Evolutionary conservation across 164 flowering plant species (phyloP), one percentile per base, ranked within the genome.

Genomic region (Stephania cephalantha): DNA sequence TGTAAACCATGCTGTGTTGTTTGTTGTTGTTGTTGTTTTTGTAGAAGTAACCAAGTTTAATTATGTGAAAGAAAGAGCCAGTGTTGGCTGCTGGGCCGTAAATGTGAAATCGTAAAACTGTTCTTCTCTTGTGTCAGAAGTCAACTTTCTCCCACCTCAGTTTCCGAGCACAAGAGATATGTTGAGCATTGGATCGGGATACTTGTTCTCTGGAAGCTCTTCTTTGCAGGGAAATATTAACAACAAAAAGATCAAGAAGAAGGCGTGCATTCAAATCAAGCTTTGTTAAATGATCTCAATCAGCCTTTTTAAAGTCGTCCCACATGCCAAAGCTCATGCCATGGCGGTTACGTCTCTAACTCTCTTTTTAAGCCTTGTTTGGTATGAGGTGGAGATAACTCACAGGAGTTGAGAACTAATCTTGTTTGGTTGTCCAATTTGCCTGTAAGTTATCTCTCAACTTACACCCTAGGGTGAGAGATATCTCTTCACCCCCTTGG

Each of bases 291-390:
- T 35, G 42, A 64, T 45, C 12, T 44, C 35, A 73, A 65, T 35
- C 2, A 35, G 29, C 65, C 70, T 46, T 35, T 35, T 50, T 55
- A 68, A 74, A 74, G 76, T 74, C 72, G 70, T 66, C 71, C 77
- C 77, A 65, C 76, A 73, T 66, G 70, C 70, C 72, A 22, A 20
- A 53, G 77, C 77, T 75, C 77, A 75, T 52, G 53, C 77, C 53
- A 69, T 75, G 77, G 77, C 72, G 65, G 77, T 72, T 75, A 48
- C 77, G 48, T 69, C 77, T 75, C 77, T 58, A 68, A 75, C 72
- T 75, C 50, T 75, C 15, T 17, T 17, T 71, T 25, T 53, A 9
- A 25, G 25, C 25, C 25, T 25, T 25, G 25, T 25, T 25, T 25
- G 25, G 25, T 25, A 25, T 25, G 25, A 25, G 25, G 25, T 25